phyloP scores from a whole-genome alignment of 2,329 filamentous ascomycete species.

The Biscogniauxia mediterranea region DNA sequence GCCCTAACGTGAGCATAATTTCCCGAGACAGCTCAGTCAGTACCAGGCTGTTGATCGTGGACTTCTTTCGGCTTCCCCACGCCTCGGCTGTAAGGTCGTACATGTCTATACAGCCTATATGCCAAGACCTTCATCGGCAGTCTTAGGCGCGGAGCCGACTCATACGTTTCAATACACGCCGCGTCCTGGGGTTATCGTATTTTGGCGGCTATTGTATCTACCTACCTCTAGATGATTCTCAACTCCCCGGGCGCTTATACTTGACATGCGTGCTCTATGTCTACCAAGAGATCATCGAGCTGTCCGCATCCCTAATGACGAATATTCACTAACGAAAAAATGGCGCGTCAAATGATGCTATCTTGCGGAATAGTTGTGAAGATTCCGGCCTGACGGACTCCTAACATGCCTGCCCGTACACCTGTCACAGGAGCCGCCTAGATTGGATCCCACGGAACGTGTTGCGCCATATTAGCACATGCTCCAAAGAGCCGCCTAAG shows the following conservation, averaged over 20 bases:
- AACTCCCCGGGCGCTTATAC: background rate
- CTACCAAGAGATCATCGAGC: background rate
- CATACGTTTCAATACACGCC: slow-evolving; percentile 18
- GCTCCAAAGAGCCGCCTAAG: slow-evolving; percentile 9
- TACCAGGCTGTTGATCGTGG: slow-evolving; percentile 3
- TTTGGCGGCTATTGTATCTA: background rate
- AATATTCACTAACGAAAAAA: background rate
- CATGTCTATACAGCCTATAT: slow-evolving; percentile 29
- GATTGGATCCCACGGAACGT: slow-evolving; percentile 6
- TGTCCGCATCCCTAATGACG: background rate
- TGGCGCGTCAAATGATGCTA: background rate
- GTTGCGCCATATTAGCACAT: slow-evolving; percentile 17
- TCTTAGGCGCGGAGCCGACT: slow-evolving; percentile 25
- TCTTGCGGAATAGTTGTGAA: background rate
- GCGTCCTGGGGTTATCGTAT: slow-evolving; percentile 7
- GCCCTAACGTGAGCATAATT: slow-evolving; percentile 18
- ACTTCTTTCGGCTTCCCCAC: slow-evolving; percentile 17
- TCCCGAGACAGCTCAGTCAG: slow-evolving; percentile 10
- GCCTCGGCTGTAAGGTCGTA: slow-evolving; percentile 7
- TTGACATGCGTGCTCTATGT: background rate
- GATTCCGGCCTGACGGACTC: background rate
- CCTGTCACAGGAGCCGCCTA: slow-evolving; percentile 5
- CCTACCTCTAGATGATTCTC: background rate
- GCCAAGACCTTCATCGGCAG: slow-evolving; percentile 12
- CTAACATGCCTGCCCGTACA: background rate